These are phyloP conservation scores for Achaetomiella virescens DNA, from an alignment of 495 filamentous ascomycete species.

Conservation along the genomic window DNA sequence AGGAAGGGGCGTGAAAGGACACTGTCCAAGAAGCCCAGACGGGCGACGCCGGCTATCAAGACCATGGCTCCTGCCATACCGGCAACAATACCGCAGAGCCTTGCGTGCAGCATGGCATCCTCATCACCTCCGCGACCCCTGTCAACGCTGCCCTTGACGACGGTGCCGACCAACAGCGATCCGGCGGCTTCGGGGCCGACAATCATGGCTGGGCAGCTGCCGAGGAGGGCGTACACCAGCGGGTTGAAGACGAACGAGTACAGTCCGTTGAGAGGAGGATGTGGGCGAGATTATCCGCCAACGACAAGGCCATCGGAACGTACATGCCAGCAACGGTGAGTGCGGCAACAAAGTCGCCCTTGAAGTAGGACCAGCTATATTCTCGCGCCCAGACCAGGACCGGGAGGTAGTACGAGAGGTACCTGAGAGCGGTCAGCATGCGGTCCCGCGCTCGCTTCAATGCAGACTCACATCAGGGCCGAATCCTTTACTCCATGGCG, in stretches of 20 bases:
- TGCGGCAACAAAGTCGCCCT: conserved; percentile 80
- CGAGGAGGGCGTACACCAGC: conserved; percentile 79
- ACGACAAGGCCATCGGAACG: conserved; percentile 91
- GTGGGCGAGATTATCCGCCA: conserved; percentile 90
- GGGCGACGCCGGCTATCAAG: conserved; percentile 69
- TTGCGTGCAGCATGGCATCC: conserved; percentile 62
- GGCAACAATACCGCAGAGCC: conserved; percentile 83
- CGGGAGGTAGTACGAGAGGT: conserved; percentile 89
- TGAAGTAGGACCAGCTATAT: conserved; percentile 73
- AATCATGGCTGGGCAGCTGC: conserved; percentile 87
- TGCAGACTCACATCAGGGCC: conserved; percentile 44
- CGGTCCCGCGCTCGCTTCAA: not conserved
- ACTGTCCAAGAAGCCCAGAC: conserved; percentile 92
- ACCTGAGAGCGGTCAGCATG: conserved; percentile 45
- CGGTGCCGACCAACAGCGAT: conserved; percentile 79
- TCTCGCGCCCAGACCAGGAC: conserved; percentile 81
- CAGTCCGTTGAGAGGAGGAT: conserved; percentile 88
- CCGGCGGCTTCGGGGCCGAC: conserved; percentile 94
- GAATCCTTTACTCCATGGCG: conserved; percentile 54
- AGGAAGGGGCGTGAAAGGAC: conserved; percentile 90
- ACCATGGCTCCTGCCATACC: conserved; percentile 83
- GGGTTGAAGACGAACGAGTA: conserved; percentile 93
- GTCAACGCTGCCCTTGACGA: conserved; percentile 72
- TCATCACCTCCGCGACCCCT: conserved; percentile 63
- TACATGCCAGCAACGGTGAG: conserved; percentile 95